Evolutionary conservation across 1,139 yeast species (phyloP).

Genomic region (Yamadazyma triangularis): DNA sequence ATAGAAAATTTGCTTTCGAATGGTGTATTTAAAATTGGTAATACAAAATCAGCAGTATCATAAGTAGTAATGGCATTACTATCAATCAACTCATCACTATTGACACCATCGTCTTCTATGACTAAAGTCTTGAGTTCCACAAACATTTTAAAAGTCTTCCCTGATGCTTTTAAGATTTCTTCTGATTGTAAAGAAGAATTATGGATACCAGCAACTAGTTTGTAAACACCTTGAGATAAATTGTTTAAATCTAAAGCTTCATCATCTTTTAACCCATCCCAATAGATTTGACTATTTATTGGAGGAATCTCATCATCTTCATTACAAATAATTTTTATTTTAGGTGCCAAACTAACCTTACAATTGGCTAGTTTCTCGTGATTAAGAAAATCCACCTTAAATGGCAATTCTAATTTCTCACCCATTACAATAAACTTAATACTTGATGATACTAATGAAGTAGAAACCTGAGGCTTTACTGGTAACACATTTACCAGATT

Average conservation of each 20-base stretch:
- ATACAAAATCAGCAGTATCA: conserved; percentile 21
- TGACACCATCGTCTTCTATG: conserved; percentile 16
- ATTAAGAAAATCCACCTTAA: conserved; percentile 17
- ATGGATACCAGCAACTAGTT: conserved; percentile 23
- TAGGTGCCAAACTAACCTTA: conserved; percentile 17
- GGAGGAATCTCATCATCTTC: conserved; percentile 12
- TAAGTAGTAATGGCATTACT: conserved; percentile 18
- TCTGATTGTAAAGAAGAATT: conserved; percentile 11
- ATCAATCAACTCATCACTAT: too few species aligned
- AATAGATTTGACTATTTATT: conserved; percentile 22
- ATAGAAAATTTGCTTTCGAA: conserved; percentile 31
- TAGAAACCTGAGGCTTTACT: conserved; percentile 17
- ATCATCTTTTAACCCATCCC: conserved; percentile 41
- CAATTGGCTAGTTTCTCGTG: conserved; percentile 17
- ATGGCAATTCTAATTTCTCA: conserved; percentile 22
- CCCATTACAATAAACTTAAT: conserved; percentile 22
- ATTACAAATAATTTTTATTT: conserved; percentile 15
- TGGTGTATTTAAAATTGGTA: conserved; percentile 32
- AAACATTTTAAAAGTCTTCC: conserved; percentile 9
- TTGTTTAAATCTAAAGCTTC: conserved; percentile 26
- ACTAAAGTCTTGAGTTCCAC: conserved; percentile 25
- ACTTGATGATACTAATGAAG: conserved; percentile 7
- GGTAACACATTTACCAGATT: conserved; percentile 17
- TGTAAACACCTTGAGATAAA: conserved; percentile 1
- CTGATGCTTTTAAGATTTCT: conserved; percentile 7